Evolutionary conservation across 306 rosid genomes (phyloP), one percentile per base, ranked within the genome.

Genomic region (Vachellia collinsii): DNA sequence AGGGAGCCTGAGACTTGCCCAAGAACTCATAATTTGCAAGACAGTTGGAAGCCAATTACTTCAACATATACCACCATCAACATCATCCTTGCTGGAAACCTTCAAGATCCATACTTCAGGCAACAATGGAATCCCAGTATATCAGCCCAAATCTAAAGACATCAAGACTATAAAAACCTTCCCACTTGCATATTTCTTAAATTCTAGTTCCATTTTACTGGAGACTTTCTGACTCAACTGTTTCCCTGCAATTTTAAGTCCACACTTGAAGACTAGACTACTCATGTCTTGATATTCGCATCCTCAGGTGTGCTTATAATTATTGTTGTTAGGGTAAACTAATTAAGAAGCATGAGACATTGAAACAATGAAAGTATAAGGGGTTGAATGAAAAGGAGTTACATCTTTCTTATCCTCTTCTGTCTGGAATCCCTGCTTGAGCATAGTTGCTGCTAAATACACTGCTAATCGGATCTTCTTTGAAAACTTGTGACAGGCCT

Each of bases 371-470:
- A 23, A 37, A 48, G 66, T 43, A 75, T 22, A 72, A 68, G 70
- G 58, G 16, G 38, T 23, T 43, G 39, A 36, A 12, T 71, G 82
- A 78, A 80, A 53, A 80, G 38, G 39, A 66, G 78, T 67, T 82
- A 93, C 97, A 75, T 87, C 83, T 88, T 88, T 89, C 54, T 70
- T 13, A 84, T 95, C 97, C 85, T 91, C 88, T 65, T 93, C 94
- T 12, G 86, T 87, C 44, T n/a, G 23, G 69, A 0, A 88, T 14
- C 99, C 98, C 2, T 50, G 85, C 76, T 85, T 88, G 5, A 95
- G 97, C 99, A 95, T 95, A 36, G 98, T 95, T 17, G 98, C 99
- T 51, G 94, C 99, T 34, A 90, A 82, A 74, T 95, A 95, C 39
- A 93, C 96, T 2, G 90, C 95, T 47, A 93, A 74, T 0, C 81